A percentile compares a stretch with the other conserved stretches of the same genome.
These are phyloP conservation scores for Marchantia polymorpha DNA, from an alignment of 225 moss, liverwort and hornwort species.

Conservation along the genomic window DNA sequence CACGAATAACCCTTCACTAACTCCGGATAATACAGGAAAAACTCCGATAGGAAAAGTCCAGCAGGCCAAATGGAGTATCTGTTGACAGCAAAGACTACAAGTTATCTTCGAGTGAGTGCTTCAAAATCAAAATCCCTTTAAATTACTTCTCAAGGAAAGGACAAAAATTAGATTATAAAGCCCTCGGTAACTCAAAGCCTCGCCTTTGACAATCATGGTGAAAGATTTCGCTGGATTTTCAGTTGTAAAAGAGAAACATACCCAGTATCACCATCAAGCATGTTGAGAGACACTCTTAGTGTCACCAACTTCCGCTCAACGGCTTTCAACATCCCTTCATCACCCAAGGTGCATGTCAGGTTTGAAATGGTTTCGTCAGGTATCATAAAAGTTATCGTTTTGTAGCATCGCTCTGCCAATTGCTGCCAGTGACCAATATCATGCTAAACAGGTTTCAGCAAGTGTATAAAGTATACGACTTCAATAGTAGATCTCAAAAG, in stretches of 20 bases:
- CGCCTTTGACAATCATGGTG: too few species aligned
- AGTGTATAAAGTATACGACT: not conserved
- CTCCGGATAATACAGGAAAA: conserved; percentile 72
- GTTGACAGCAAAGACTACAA: conserved; percentile 23
- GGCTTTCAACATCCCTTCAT: conserved; percentile 42
- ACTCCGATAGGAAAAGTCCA: conserved; percentile 69
- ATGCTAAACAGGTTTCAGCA: not conserved
- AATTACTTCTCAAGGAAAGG: not conserved
- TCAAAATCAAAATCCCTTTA: not conserved
- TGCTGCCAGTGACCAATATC: conserved; percentile 43
- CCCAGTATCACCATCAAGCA: conserved; percentile 96
- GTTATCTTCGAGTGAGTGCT: not conserved
- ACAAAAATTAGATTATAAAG: too few species aligned
- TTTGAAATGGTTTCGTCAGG: conserved; percentile 51
- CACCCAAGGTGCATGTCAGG: conserved; percentile 45
- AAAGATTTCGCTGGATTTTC: not conserved
- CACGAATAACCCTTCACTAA: conserved; percentile 69
- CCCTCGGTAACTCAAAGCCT: too few species aligned
- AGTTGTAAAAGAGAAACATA: conserved; percentile 29
- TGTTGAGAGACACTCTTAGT: conserved; percentile 68
- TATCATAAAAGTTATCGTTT: conserved; percentile 56
- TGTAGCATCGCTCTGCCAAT: conserved; percentile 70
- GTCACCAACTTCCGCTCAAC: conserved; percentile 57
- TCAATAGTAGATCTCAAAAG: not conserved
- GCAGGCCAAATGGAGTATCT: conserved; percentile 88